Evolutionary conservation across 2,329 filamentous ascomycete genomes (phyloP), one percentile per base, ranked within the genome.

Genomic region (Cephalotrichum gorgonifer): DNA sequence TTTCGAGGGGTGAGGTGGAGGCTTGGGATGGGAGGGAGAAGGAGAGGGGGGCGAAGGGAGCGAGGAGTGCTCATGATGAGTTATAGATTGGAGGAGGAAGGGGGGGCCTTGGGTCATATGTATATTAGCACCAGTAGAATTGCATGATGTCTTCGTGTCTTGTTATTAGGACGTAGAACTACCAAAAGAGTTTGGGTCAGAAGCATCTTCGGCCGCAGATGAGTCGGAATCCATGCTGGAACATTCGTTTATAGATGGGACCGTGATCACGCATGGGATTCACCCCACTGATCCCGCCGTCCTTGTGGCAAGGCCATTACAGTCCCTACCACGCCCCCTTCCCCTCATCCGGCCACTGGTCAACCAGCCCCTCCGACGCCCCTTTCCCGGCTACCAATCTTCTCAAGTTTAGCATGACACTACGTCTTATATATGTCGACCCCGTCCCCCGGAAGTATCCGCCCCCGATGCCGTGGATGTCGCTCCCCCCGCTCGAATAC

Each of bases 1-100:
- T 76, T 44, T 68, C 68, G 2, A 59, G 66, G 43, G 71, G 69
- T 3, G 66, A 62, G 48, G 62, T 70, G 4, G 55, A 62, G 52
- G 61, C 69, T 1, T 71, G 69, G 67, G 59, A 63, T 46, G 60
- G 41, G 41, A 38, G 3, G 28, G 22, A 30, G 23, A 38, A 22
- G 11, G 23, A 17, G 25, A 15, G 7, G 31, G 22, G 7, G 11
- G 17, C 28, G 17, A 12, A n/a, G 3, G 44, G 17, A 26, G n/a
- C 11, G 5, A 14, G 11, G 7, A 38, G 2, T 11, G 23, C 4
- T 17, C 48, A 49, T 20, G 48, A 49, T 28, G 43, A 47, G 43
- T 27, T 50, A 27, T 47, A n/a, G n/a, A n/a, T n/a, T n/a, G n/a
- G n/a, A n/a, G n/a, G n/a, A n/a, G n/a, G n/a, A n/a, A n/a, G n/a